Evolutionary conservation across 352 stramenopile species (phyloP), one percentile per base, ranked within the genome.

Genomic region (Pythium phragmitis): DNA sequence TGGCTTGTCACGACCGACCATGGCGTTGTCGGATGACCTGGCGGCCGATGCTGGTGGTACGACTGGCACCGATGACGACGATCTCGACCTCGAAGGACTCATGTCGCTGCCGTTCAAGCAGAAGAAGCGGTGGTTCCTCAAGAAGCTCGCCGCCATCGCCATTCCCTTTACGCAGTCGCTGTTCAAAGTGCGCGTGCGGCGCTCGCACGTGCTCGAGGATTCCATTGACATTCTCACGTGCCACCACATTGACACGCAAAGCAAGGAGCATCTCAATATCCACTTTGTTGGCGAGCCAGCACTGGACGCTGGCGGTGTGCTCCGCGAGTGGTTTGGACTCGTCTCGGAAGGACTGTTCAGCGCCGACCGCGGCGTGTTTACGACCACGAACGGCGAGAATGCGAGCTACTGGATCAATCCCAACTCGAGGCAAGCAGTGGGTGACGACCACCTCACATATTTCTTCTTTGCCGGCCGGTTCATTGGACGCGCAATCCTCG

Each of bases 391-490:
- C 57, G 82, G 80, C 13, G 82, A 91, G 48, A 75, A 76, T 30
- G 76, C 82, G 59, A 87, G 78, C 62, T 91, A 91, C 61, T 89
- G 80, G 80, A 84, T 89, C 52, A 79, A 91, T 45, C 76, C 82
- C 30, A 61, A 83, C 12, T 85, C 80, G 48, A 48, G 63, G 17
- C 23, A 50, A 21, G 16, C 30, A 8, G 39, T 73, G 34, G 60
- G 60, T 1, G 30, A 49, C 0, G 57, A 73, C 14, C 75, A 89
- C 62, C 57, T 91, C 26, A 68, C 68, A 47, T 80, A 87, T 55
- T 91, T 84, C 69, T 76, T 73, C 39, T 75, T 89, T 43, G 80
- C 77, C 9, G 82, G 82, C 13, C 78, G 86, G 37, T 58, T 91
- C 36, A 68, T 91, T 19, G 80, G 82, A 16, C 85, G 87, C 41